Base-by-base conservation (phyloP, 345 rosid genomes). In the Hirschfeldia incana region DNA sequence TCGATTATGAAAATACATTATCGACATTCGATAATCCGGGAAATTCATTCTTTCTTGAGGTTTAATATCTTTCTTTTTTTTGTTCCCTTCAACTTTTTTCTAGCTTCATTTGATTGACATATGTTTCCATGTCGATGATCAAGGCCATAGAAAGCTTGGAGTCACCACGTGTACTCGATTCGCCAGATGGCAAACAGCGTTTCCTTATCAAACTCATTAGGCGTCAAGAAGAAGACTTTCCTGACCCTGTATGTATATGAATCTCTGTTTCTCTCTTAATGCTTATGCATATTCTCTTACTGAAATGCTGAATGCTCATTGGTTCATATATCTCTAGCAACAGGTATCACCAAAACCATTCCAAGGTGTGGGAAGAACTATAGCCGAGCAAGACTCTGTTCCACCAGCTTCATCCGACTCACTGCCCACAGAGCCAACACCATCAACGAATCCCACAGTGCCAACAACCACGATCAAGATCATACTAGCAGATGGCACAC, bases 281-380 rank as follows among this genome's bases (percentile, higher is more conserved):
- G 44, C 21, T 21, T 21, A 21, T 21, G 21, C 21, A 21, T 21
- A 21, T 58, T 60, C 53, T 33, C 36, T 65, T 29, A 13, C 26
- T 8, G 3, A 55, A 33, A 34, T 55, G 67, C 55, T 49, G 11
- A 67, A 30, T 3, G 3, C 67, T 28, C 8, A 10, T 44, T 51
- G 21, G n/a, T 57, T 68, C 36, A 55, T 53, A 16, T 42, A 30
- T 63, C 42, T 60, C 29, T 44, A 27, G 44, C 21, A 44, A 16
- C 21, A 89, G 93, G 97, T 21, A 21, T 21, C 21, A 21, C 21
- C 21, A 21, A 21, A 21, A 21, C 21, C 21, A 32, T 90, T 93
- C 46, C 86, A 78, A 17, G 93, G 97, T 51, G 77, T 79, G 0
- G 87, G 89, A 61, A 88, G 94, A 86, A 87, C 89, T 55, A 29